phyloP scores from a whole-genome alignment of 345 rosid species.

The Populus simonii region DNA sequence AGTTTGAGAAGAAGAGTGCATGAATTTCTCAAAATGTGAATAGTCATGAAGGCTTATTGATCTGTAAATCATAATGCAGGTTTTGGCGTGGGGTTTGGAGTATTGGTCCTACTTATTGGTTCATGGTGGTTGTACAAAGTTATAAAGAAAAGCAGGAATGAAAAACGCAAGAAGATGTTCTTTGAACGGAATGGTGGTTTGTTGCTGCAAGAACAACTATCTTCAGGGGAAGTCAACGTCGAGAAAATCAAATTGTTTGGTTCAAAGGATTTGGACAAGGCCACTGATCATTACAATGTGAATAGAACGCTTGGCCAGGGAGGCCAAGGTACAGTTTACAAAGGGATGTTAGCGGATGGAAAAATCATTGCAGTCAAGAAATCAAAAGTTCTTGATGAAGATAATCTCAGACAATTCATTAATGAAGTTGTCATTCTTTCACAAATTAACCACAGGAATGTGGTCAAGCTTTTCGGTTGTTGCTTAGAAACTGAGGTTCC shows the following conservation, averaged over 20 bases:
- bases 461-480: not conserved
- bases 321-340: not conserved
- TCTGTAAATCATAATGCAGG: not conserved
- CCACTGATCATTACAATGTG: not conserved
- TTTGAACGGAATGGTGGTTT: constrained; percentile 2
- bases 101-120: not conserved
- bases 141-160: not conserved
- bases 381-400: not conserved
- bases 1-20: too few relatives aligned
- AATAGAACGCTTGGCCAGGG: not conserved
- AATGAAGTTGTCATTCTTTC: not conserved
- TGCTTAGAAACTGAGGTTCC: not conserved
- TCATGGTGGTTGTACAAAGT: constrained; percentile 3
- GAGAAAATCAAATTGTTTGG: not conserved
- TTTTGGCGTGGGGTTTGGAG: not conserved
- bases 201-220: not conserved
- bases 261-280: not conserved
- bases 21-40: too few relatives aligned
- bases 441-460: not conserved
- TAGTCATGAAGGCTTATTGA: too few relatives aligned
- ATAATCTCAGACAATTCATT: not conserved
- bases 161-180: too few relatives aligned
- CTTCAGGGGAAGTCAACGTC: not conserved
- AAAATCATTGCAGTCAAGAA: not conserved
- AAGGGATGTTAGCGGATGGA: not conserved